These are phyloP conservation scores for Yamadazyma buinensis DNA, from an alignment of 1,139 yeast genomes.

Conservation along the genomic window DNA sequence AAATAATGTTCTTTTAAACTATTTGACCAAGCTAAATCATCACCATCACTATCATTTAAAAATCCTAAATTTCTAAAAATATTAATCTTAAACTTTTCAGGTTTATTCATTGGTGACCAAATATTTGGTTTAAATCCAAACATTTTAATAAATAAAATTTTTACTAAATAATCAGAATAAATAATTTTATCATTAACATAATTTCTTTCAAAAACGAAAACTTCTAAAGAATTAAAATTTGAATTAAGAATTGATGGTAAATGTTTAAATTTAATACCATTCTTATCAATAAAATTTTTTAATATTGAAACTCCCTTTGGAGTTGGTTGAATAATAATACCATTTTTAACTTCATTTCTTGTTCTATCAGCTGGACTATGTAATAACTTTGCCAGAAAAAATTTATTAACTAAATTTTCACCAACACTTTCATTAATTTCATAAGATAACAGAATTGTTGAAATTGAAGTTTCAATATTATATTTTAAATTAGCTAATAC, in stretches of 20 bases:
- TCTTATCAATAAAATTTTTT: conserved; percentile 52
- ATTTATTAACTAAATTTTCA: conserved; percentile 43
- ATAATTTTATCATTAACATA: conserved; percentile 56
- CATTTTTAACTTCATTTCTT: conserved; percentile 37
- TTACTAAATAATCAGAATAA: conserved; percentile 62
- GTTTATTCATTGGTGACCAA: conserved; percentile 54
- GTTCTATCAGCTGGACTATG: conserved; percentile 81
- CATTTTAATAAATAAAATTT: conserved; percentile 57
- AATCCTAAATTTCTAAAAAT: conserved; percentile 4
- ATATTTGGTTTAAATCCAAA: conserved; percentile 69
- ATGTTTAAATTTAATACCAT: conserved; percentile 44
- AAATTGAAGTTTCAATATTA: conserved; percentile 43
- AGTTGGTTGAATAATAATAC: conserved; percentile 66
- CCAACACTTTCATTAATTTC: conserved; percentile 54
- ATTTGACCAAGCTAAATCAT: not conserved
- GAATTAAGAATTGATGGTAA: conserved; percentile 44
- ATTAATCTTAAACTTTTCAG: conserved; percentile 17
- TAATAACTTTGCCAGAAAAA: conserved; percentile 63
- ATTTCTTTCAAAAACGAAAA: conserved; percentile 68
- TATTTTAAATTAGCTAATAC: conserved; percentile 50
- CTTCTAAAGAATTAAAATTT: conserved; percentile 64
- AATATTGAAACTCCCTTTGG: conserved; percentile 84
- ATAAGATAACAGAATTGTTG: conserved; percentile 60
- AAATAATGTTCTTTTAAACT: not conserved
- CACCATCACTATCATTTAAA: not conserved